Evolutionary conservation across 1,284 basidiomycete species (phyloP).

Genomic region (Heterobasidion parviporum): DNA sequence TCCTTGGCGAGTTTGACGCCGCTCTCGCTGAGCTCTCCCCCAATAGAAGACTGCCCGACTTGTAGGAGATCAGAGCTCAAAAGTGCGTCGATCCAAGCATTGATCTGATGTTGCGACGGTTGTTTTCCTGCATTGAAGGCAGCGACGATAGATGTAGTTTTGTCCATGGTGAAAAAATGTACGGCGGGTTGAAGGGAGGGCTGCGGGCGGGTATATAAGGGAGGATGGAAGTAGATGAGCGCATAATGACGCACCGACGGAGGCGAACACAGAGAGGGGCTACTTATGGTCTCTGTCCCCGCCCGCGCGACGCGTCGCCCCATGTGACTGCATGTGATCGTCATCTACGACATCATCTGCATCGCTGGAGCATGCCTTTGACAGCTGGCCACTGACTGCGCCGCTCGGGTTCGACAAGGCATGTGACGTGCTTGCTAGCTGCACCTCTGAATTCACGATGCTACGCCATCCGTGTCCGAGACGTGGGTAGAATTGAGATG

Average conservation of each 20-base stretch:
- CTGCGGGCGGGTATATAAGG: not conserved
- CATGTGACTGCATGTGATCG: too few species aligned
- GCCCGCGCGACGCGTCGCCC: too few species aligned
- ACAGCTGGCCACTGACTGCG: too few species aligned
- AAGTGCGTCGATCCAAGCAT: conserved; percentile 40
- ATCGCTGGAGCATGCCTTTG: too few species aligned
- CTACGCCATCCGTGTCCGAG: too few species aligned
- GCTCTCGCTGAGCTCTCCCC: conserved; percentile 39
- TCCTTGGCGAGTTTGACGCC: conserved; percentile 42
- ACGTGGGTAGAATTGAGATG: too few species aligned
- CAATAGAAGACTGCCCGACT: conserved; percentile 27
- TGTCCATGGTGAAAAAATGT: conserved; percentile 38
- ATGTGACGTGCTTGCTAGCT: too few species aligned
- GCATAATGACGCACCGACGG: not conserved
- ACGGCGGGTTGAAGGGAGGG: not conserved
- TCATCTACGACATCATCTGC: too few species aligned
- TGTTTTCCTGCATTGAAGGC: conserved; percentile 60
- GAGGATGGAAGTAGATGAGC: not conserved
- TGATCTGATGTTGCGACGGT: conserved; percentile 47
- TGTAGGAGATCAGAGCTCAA: conserved; percentile 37
- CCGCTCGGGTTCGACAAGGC: too few species aligned
- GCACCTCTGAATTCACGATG: too few species aligned
- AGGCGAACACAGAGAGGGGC: too few species aligned
- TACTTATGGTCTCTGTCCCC: too few species aligned
- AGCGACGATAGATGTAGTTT: conserved; percentile 46